Percentiles rank a stretch among this genome's conserved stretches.
phyloP scores from a whole-genome alignment of 495 filamentous ascomycete genomes.

The Hypoxylon fuscum region DNA sequence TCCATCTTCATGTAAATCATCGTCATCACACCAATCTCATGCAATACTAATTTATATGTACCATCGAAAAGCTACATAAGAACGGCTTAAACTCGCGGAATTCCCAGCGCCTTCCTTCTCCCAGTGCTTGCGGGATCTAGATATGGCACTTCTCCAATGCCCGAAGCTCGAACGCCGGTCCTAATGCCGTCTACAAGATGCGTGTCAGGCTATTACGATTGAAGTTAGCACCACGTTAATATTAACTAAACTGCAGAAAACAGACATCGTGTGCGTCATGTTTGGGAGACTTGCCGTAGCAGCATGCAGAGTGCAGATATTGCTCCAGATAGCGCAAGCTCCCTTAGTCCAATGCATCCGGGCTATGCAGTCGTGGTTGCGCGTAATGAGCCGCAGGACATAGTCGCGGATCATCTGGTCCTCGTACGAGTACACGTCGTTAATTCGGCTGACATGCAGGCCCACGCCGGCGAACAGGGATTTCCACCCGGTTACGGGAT shows the following conservation, averaged over 20 bases:
- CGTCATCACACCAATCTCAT: too few relatives aligned
- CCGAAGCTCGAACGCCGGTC: constrained; percentile 53
- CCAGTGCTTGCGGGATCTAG: constrained; percentile 56
- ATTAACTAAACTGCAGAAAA: neutral
- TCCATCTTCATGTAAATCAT: too few relatives aligned
- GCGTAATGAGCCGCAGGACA: constrained; percentile 51
- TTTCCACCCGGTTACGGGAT: constrained; percentile 85
- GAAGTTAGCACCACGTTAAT: constrained; percentile 2
- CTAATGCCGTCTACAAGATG: constrained; percentile 50
- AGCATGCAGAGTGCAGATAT: constrained; percentile 52
- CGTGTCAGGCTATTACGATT: constrained; percentile 49
- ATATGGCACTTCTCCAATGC: constrained; percentile 58
- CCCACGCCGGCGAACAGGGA: constrained; percentile 71
- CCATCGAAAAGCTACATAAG: too few relatives aligned
- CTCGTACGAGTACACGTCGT: constrained; percentile 50
- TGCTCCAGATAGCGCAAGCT: constrained; percentile 52
- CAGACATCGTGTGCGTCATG: neutral
- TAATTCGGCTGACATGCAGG: constrained; percentile 51
- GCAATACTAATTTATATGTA: too few relatives aligned
- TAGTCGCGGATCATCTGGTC: constrained; percentile 53
- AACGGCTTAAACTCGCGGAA: constrained; percentile 33
- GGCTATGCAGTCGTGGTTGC: constrained; percentile 54
- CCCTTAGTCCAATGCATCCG: constrained; percentile 56
- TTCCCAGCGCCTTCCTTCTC: constrained; percentile 56
- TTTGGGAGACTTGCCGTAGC: constrained; percentile 44